Base-by-base conservation (phyloP, 1,284 basidiomycete species). In the Ceraceosorus guamensis region DNA sequence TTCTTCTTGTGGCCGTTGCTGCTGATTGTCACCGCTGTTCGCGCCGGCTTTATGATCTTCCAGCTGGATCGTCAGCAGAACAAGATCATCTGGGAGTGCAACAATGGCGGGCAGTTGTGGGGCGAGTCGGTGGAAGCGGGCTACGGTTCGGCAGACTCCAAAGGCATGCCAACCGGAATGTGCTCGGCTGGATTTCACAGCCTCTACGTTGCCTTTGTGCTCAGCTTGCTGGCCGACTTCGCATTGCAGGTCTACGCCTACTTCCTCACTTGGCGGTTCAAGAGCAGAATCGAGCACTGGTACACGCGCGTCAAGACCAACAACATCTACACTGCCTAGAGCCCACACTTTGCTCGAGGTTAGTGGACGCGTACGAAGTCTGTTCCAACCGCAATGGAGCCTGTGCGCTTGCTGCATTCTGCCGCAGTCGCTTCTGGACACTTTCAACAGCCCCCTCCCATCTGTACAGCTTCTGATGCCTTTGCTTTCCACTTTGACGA, bases 1-100 rank as follows among this genome's bases (percentile, higher is more conserved):
- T 84, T 84, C 72, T 84, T 85, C 78, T 63, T 87, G 44, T 87
- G 86, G 85, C 85, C 86, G 3, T 82, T 87, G 73, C 67, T 87
- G 60, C 83, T 88, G 66, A 79, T 87, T 71, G 81, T 85, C 59
- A 81, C 79, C 65, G 83, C 83, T 31, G 77, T 87, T 55, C 82
- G 86, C 61, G 85, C 83, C 41, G 84, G 84, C 66, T 75, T 87
- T 61, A 88, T 88, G 84, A 53, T 72, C 33, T 72, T 70, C 59
- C 68, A 72, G 57, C 57, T 72, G 14, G 60, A 72, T 52, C 48
- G 68, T 7, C 57, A 70, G 55, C 69, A 71, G 61, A 55, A 60
- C 78, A 84, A 87, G 67, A 85, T 88, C 65, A 71, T 80, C 50
- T 88, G 86, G 86, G 85, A 87, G 77, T 69, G 86, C 75, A 80